Evolutionary conservation across 1,139 yeast species (phyloP), one percentile per base, ranked within the genome.

Genomic region (Suhomyces kunorum): DNA sequence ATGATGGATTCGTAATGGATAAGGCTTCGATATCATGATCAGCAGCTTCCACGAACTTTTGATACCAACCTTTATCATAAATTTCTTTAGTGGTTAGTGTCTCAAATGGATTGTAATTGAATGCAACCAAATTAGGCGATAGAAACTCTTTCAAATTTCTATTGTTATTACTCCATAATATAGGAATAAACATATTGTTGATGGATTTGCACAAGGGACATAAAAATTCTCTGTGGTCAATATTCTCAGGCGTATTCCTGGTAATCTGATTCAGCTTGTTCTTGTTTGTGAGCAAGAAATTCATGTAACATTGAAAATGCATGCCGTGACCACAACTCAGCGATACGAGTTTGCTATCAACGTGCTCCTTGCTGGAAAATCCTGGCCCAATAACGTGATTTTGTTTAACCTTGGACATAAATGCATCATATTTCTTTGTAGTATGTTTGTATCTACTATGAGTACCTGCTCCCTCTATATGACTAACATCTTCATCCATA

Each of bases 241-340:
- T 66, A 48, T 85, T 81, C 47, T 85, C 95, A 0, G 97, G 95
- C 6, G 83, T 71, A 42, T 89, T 87, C 56, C 95, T 71, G 0
- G 96, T 86, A 24, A 89, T 80, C 55, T 87, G 95, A 25, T 76
- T 76, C 53, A 78, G 86, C 22, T 83, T 74, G 11, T 70, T 63
- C 40, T 78, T 67, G 34, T 76, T 72, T 14, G 79, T 72, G 36
- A 70, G 69, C 54, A 81, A 64, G 55, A 81, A 87, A 44, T 81
- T 80, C 40, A 78, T 59, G 51, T 83, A 86, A 56, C 98, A 92
- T 25, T 78, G 74, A 49, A 78, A 80, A 60, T 92, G 98, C 81
- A 92, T 84, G 1, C 96, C 95, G 63, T 92, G 98, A 0, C 97
- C 95, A 66, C 98, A 92, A 38, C 95, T 83, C 51, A 83, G 81